Evolutionary conservation across 768 basidiomycete genomes (phyloP).

Genomic region (Daedaleopsis sinensis): DNA sequence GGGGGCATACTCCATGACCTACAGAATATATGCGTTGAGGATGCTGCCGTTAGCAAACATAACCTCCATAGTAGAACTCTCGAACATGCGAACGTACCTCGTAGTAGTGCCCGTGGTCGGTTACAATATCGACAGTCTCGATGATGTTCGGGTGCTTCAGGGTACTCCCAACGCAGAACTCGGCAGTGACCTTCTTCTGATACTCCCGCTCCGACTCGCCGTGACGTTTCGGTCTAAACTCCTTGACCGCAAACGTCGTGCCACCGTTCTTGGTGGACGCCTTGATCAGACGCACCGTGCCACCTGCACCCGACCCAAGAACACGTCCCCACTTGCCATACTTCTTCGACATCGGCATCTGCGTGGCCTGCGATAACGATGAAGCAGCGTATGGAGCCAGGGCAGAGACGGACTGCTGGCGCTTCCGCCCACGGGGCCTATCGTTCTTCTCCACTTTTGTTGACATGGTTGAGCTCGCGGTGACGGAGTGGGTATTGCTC

Average conservation of each 20-base stretch:
- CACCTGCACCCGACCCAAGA: slow-evolving; percentile 96
- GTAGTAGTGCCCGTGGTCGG: slow-evolving; percentile 97
- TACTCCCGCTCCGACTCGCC: slow-evolving; percentile 97
- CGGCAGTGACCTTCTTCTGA: slow-evolving; percentile 99
- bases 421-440: slow-evolving; percentile 7
- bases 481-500: slow-evolving; percentile 14
- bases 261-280: slow-evolving; percentile 80
- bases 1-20: slow-evolving; percentile 99
- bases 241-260: slow-evolving; percentile 92
- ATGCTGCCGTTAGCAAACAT: slow-evolving; percentile 6
- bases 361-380: slow-evolving; percentile 80
- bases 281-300: slow-evolving; percentile 96
- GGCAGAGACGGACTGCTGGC: slow-evolving; percentile 16
- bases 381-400: slow-evolving; percentile 42
- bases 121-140: slow-evolving; percentile 97
- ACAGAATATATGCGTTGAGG: slow-evolving; percentile 7
- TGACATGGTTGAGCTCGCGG: slow-evolving; percentile 17
- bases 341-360: slow-evolving; percentile 95
- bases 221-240: slow-evolving; percentile 87
- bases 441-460: slow-evolving; percentile 17
- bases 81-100: slow-evolving; percentile 62
- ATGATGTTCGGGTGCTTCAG: slow-evolving; percentile 97
- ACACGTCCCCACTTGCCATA: slow-evolving; percentile 99
- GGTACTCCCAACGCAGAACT: slow-evolving; percentile 96
- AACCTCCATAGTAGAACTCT: not conserved